Evolutionary conservation across 2,329 filamentous ascomycete species (phyloP), one percentile per base, ranked within the genome.

Genomic region (Fusarium sp.): DNA sequence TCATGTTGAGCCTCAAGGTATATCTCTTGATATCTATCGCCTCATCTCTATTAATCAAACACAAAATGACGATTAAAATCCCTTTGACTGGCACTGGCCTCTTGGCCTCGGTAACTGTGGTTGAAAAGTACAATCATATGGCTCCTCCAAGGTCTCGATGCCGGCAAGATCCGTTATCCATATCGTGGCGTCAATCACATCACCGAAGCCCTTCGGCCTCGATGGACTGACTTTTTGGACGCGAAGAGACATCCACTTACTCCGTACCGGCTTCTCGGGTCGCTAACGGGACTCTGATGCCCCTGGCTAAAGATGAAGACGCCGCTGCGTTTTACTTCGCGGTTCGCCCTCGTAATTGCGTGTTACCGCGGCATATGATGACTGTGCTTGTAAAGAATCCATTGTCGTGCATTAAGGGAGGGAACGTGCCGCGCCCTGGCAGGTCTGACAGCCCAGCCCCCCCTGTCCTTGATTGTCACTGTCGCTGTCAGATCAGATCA

Each of bases 391-490:
- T 37, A 33, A 43, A 40, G 33, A 20, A 32, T 30, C 23, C 52
- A 51, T 57, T 43, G 48, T 52, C 33, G 43, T 54, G 65, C 51
- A 67, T 19, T 45, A 58, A 58, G 56, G 39, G 46, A 50, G 23
- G 58, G 58, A 68, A 68, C 60, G 65, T 68, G 48, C 65, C 48
- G 54, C 35, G 54, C 50, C 22, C 48, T 60, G 66, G 57, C 65
- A 68, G 50, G 25, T 69, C 47, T 68, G 66, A 70, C 66, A 70
- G 62, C 41, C 66, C 56, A 22, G 66, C 19, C 49, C 62, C 65
- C 66, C 65, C 65, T 62, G 56, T 32, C 27, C 14, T 35, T 39
- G 39, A 25, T n/a, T 53, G 20, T 41, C 51, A 54, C 46, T 11
- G 22, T 22, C 11, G 20, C 48, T 55, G 45, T 51, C 32, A 59